A percentile compares a stretch with the other conserved stretches of the same genome.
These are phyloP conservation scores for Erigeron philadelphicus DNA, from an alignment of 140 eudicot genomes.

Conservation along the genomic window DNA sequence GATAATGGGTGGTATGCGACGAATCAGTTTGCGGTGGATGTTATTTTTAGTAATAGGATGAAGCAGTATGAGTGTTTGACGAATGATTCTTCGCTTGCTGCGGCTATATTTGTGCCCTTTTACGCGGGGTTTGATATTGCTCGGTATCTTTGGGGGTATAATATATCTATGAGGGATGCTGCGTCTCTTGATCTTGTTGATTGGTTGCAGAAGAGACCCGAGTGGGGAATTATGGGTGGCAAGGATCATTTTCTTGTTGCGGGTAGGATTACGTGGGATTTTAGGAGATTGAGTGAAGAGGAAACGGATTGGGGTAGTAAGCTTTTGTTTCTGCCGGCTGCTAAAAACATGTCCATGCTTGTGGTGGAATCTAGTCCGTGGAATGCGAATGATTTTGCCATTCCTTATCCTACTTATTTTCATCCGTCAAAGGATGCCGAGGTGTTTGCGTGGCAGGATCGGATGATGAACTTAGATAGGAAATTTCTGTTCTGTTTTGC, in stretches of 20 bases:
- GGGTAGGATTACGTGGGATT: conserved; percentile 60
- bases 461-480: conserved; percentile 37
- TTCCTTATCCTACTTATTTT: conserved; percentile 54
- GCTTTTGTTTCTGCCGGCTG: conserved; percentile 47
- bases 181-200: conserved; percentile 42
- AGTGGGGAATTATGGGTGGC: conserved; percentile 45
- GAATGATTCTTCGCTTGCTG: conserved; percentile 41
- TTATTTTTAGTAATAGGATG: conserved; percentile 48
- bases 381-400: conserved; percentile 46
- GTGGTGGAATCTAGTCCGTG: conserved; percentile 45
- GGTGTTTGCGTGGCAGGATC: conserved; percentile 48
- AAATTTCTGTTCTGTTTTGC: conserved; percentile 47
- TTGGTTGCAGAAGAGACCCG: conserved; percentile 45
- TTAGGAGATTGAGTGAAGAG: conserved; percentile 38
- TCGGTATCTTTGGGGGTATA: conserved; percentile 44
- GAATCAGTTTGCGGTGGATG: conserved; percentile 50
- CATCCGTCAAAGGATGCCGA: conserved; percentile 47
- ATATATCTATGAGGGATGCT: conserved; percentile 43
- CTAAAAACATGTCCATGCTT: conserved; percentile 54
- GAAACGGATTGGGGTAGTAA: conserved; percentile 52
- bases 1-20: conserved; percentile 50
- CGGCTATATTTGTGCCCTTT: conserved; percentile 50
- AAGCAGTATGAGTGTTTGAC: conserved; percentile 55
- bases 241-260: conserved; percentile 57
- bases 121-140: conserved; percentile 53